Evolutionary conservation across 179 eudicot species (phyloP).

Genomic region (Spinacia oleracea): DNA sequence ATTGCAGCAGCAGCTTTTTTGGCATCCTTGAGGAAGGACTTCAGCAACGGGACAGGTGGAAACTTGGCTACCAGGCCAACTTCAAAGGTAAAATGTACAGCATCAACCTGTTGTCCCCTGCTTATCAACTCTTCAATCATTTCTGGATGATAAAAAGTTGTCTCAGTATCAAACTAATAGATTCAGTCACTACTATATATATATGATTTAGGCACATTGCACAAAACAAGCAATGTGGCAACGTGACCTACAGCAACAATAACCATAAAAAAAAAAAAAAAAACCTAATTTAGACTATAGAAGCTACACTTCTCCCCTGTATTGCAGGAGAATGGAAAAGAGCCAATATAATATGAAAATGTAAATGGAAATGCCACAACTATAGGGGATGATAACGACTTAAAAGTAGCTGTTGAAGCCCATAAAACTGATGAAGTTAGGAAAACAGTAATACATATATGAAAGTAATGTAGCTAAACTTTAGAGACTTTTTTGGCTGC

Average conservation of each 20-base stretch:
- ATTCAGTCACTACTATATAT: background rate
- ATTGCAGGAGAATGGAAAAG: background rate
- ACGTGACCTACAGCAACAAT: background rate
- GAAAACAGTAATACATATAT: background rate
- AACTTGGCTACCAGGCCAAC: slow-evolving; percentile 86
- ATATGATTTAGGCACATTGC: background rate
- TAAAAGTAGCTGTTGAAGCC: background rate
- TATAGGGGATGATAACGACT: background rate
- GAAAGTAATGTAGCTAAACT: background rate
- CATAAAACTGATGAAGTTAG: background rate
- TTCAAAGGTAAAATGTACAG: slow-evolving; percentile 90
- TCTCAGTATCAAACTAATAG: background rate
- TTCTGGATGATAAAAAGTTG: slow-evolving; percentile 41
- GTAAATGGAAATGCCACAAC: background rate
- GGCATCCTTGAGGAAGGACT: slow-evolving; percentile 90
- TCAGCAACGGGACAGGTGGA: slow-evolving; percentile 85
- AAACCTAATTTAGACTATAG: background rate
- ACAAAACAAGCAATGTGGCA: background rate
- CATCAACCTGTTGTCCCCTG: slow-evolving; percentile 98
- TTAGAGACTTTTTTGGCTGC: background rate
- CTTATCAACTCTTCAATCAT: slow-evolving; percentile 95
- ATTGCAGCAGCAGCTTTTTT: slow-evolving; percentile 81
- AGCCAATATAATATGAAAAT: background rate
- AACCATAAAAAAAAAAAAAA: background rate
- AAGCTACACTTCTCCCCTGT: background rate